phyloP scores from a whole-genome alignment of 2,329 filamentous ascomycete species.

The Emmonsia crescens region DNA sequence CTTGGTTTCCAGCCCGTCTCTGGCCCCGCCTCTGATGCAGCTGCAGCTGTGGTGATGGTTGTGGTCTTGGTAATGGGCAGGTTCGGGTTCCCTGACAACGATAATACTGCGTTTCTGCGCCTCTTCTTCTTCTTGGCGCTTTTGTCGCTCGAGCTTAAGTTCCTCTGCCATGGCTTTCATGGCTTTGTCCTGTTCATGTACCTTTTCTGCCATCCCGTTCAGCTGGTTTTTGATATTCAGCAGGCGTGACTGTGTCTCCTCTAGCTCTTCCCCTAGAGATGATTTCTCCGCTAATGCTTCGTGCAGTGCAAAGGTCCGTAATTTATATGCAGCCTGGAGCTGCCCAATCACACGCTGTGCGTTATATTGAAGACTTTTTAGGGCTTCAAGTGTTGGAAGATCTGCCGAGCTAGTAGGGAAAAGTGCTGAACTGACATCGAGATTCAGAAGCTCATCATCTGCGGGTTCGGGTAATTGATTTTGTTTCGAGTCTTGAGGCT shows the following conservation, averaged over 20 bases:
- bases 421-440: constrained; percentile 45
- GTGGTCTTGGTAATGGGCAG: not conserved
- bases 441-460: constrained; percentile 43
- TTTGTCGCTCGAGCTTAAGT: constrained; percentile 34
- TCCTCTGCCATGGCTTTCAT: constrained; percentile 43
- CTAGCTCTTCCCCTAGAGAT: constrained; percentile 49
- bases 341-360: constrained; percentile 45
- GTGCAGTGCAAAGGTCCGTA: constrained; percentile 40
- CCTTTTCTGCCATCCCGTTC: constrained; percentile 47
- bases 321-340: constrained; percentile 47
- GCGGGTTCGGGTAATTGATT: constrained; percentile 27
- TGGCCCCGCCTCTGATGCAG: not conserved
- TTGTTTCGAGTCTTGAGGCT: constrained; percentile 17
- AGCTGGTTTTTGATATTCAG: constrained; percentile 50
- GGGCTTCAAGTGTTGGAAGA: constrained; percentile 41
- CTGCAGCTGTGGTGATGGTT: not conserved
- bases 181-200: constrained; percentile 45
- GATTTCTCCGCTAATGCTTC: constrained; percentile 45
- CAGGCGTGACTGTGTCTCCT: constrained; percentile 48
- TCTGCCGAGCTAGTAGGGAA: constrained; percentile 43
- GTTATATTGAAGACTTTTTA: constrained; percentile 46
- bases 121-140: constrained; percentile 30
- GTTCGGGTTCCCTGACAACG: constrained; percentile 22
- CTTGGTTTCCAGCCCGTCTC: not conserved
- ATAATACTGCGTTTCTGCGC: constrained; percentile 26